Conservation (phyloP, 257 asterid species). For the Anisodus tanguticus region DNA sequence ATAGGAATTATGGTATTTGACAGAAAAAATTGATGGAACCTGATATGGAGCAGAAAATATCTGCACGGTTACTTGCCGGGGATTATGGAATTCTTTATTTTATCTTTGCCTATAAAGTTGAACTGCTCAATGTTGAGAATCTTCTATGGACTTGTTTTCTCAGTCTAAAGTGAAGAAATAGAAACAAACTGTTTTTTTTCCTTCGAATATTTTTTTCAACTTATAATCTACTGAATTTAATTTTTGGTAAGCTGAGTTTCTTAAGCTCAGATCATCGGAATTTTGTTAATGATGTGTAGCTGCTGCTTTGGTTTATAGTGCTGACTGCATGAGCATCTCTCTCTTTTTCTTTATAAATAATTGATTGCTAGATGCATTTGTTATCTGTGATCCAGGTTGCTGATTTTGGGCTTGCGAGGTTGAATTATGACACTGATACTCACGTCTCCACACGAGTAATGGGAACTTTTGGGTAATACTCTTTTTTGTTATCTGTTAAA, state of each 20-base stretch:
- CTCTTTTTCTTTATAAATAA: background rate
- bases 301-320: background rate
- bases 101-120: background rate
- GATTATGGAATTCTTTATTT: background rate
- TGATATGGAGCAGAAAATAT: background rate
- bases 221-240: background rate
- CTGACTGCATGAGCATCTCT: background rate
- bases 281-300: background rate
- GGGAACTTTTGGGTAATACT: slow-evolving; percentile 92
- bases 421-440: slow-evolving; percentile 78
- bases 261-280: background rate
- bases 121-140: background rate
- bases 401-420: slow-evolving; percentile 94
- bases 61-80: background rate
- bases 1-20: background rate
- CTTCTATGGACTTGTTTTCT: slow-evolving; percentile 12
- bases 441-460: slow-evolving; percentile 92
- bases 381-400: slow-evolving; percentile 66
- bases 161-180: background rate
- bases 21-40: background rate
- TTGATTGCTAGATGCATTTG: slow-evolving; percentile 19
- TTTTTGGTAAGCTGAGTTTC: background rate
- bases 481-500: background rate
- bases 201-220: background rate
- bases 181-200: background rate